A percentile compares a stretch with the other conserved stretches of the same genome.
phyloP scores from a whole-genome alignment of 2,329 filamentous ascomycete genomes.

The Nemania sp. region DNA sequence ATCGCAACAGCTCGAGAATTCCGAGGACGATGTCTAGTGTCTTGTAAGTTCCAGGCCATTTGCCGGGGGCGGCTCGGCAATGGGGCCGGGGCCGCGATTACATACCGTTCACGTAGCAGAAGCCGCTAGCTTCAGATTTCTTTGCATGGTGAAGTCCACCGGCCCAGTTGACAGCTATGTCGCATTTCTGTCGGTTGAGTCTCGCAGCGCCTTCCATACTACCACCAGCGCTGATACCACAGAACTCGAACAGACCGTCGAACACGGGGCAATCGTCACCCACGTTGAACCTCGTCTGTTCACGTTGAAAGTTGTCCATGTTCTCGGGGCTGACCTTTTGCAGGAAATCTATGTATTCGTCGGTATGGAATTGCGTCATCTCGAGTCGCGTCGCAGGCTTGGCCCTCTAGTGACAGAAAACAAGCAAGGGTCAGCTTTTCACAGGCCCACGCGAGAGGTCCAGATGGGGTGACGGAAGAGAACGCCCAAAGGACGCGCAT shows the following conservation, averaged over 20 bases:
- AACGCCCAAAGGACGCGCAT: too few species aligned
- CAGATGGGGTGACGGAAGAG: background rate
- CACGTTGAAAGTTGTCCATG: constrained; percentile 90
- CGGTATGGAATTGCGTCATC: constrained; percentile 91
- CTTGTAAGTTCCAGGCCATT: constrained; percentile 47
- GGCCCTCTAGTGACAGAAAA: constrained; percentile 60
- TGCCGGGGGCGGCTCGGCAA: background rate
- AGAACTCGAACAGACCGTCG: constrained; percentile 96
- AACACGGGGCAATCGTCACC: constrained; percentile 98
- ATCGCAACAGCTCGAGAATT: constrained; percentile 87
- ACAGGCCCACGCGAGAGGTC: background rate
- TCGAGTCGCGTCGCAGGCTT: constrained; percentile 88
- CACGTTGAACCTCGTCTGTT: constrained; percentile 93
- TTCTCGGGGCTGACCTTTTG: constrained; percentile 97
- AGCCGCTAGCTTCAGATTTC: constrained; percentile 93
- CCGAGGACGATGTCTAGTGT: constrained; percentile 86
- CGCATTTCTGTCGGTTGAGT: constrained; percentile 86
- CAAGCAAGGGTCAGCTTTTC: constrained; percentile 12
- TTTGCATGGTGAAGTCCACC: constrained; percentile 97
- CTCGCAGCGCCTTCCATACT: constrained; percentile 92
- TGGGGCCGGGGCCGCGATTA: constrained; percentile 29
- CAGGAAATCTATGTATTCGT: constrained; percentile 94
- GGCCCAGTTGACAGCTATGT: constrained; percentile 98
- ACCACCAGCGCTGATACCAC: constrained; percentile 90
- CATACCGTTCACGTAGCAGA: constrained; percentile 96